Conservation (phyloP, 2,329 filamentous ascomycete species). For the Huntiella abstrusa region DNA sequence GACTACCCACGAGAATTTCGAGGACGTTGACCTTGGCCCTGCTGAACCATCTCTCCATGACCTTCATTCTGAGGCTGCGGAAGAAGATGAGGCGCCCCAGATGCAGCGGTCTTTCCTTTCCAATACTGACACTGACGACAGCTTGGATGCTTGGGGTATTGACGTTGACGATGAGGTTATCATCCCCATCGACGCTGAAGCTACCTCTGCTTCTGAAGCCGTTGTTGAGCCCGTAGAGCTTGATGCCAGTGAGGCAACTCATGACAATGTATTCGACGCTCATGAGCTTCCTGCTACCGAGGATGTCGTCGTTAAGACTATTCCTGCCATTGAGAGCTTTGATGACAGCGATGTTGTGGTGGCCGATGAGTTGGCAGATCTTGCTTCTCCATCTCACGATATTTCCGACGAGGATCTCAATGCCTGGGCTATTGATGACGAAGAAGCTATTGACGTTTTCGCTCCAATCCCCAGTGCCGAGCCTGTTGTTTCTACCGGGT, state of each 20-base stretch:
- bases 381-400: neutral
- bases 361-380: neutral
- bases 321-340: neutral
- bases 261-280: too few relatives aligned
- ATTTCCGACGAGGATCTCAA: neutral
- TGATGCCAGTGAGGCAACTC: too few relatives aligned
- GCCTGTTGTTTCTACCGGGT: neutral
- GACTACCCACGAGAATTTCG: neutral
- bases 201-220: neutral
- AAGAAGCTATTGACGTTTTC: neutral
- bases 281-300: neutral
- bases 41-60: neutral
- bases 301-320: neutral
- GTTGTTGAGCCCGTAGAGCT: neutral
- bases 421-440: neutral
- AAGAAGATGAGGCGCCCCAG: neutral
- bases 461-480: neutral
- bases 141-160: conserved; percentile 10
- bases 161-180: conserved; percentile 3
- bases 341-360: neutral
- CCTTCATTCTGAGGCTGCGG: neutral
- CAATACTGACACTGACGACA: conserved; percentile 3
- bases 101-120: neutral
- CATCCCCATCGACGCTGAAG: neutral
- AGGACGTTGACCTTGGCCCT: neutral